phyloP scores from a whole-genome alignment of 176 grass and related monocot genomes.

The Raddia distichophylla region DNA sequence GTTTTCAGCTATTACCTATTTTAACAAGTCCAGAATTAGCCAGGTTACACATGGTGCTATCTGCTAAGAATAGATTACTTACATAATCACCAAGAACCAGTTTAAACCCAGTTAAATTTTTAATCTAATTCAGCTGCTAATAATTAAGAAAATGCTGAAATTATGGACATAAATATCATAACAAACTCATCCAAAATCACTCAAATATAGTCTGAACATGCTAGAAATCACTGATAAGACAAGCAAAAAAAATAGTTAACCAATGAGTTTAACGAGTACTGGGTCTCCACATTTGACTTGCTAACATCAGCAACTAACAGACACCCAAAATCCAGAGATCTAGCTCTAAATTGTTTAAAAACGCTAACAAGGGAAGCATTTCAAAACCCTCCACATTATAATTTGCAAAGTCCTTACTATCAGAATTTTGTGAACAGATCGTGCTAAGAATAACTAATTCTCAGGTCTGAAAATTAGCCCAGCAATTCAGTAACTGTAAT shows the following conservation, averaged over 20 bases:
- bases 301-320: conserved; percentile 20
- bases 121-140: not conserved
- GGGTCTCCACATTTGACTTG: not conserved
- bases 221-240: not conserved
- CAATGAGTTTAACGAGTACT: conserved; percentile 11
- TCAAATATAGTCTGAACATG: conserved; percentile 4
- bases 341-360: not conserved
- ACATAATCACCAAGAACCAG: not conserved
- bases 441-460: not conserved
- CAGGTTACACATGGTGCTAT: not conserved
- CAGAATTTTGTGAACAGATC: conserved; percentile 1
- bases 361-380: conserved; percentile 2
- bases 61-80: not conserved
- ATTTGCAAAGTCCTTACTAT: not conserved
- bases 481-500: not conserved
- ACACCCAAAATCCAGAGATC: conserved; percentile 7
- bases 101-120: not conserved
- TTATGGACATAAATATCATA: not conserved
- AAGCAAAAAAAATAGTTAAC: conserved; percentile 13
- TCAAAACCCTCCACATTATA: not conserved
- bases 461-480: not conserved
- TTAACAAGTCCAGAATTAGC: not conserved
- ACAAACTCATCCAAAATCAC: not conserved
- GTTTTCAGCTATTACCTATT: not conserved
- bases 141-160: conserved; percentile 7